These are phyloP conservation scores for Phytophthora fragariaefolia DNA, from an alignment of 352 stramenopile species.

Conservation along the genomic window DNA sequence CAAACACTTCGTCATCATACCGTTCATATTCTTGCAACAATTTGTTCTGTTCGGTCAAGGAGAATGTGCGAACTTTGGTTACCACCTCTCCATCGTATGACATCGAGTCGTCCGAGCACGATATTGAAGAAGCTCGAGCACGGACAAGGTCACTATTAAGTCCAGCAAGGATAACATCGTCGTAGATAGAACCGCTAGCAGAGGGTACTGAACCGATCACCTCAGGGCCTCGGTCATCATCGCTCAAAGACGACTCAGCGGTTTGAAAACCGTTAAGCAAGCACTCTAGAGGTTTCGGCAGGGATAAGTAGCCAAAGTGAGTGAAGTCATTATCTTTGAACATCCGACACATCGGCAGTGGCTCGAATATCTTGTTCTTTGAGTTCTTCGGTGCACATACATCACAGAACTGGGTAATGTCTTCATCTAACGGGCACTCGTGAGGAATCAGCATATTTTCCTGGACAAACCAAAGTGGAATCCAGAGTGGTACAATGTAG, in stretches of 20 bases:
- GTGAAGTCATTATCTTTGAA: slow-evolving; percentile 57
- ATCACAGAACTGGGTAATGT: slow-evolving; percentile 68
- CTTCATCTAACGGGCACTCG: slow-evolving; percentile 67
- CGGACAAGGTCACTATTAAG: slow-evolving; percentile 75
- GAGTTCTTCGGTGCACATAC: slow-evolving; percentile 63
- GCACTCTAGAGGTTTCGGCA: slow-evolving; percentile 69
- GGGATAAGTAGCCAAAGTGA: slow-evolving; percentile 43
- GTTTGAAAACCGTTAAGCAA: slow-evolving; percentile 59
- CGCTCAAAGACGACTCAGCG: slow-evolving; percentile 27
- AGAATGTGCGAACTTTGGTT: slow-evolving; percentile 57
- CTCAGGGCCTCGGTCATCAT: slow-evolving; percentile 47
- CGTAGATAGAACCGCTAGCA: slow-evolving; percentile 51
- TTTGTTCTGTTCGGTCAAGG: slow-evolving; percentile 51
- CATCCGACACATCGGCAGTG: slow-evolving; percentile 81
- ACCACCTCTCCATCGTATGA: slow-evolving; percentile 48
- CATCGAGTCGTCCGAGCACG: slow-evolving; percentile 53
- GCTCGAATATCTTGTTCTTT: slow-evolving; percentile 67
- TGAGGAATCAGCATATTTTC: slow-evolving; percentile 80
- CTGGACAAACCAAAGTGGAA: slow-evolving; percentile 84
- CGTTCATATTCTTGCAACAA: slow-evolving; percentile 62
- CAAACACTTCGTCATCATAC: slow-evolving; percentile 82
- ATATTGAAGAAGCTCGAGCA: slow-evolving; percentile 62
- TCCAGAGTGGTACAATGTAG: slow-evolving; percentile 81
- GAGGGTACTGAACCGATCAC: slow-evolving; percentile 43
- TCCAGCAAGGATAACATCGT: slow-evolving; percentile 60